Evolutionary conservation across 306 rosid species (phyloP).

Genomic region (Malus sylvestris): DNA sequence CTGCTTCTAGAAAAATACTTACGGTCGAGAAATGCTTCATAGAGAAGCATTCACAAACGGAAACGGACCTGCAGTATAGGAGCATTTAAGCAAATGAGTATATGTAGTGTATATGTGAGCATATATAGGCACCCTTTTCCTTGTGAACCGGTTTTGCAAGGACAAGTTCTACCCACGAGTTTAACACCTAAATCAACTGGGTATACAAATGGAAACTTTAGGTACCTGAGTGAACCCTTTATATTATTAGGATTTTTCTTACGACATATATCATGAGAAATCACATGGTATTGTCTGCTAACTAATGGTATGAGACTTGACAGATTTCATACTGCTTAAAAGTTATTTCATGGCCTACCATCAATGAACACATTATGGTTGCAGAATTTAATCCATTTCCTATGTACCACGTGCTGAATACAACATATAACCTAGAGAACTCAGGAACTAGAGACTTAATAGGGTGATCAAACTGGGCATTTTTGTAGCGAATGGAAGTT

Average conservation of each 20-base stretch:
- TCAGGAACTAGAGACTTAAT: background rate
- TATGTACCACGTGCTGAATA: background rate
- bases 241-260: background rate
- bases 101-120: background rate
- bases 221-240: background rate
- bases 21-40: too few species aligned
- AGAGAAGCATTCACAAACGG: too few species aligned
- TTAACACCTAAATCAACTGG: background rate
- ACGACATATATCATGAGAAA: constrained; percentile 6
- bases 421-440: background rate
- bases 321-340: background rate
- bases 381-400: background rate
- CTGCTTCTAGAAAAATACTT: too few species aligned
- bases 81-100: too few species aligned
- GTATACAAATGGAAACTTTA: background rate
- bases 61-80: too few species aligned
- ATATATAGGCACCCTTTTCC: background rate
- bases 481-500: background rate
- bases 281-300: constrained; percentile 24
- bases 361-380: background rate
- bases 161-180: background rate
- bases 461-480: background rate
- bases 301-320: background rate
- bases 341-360: constrained; percentile 1
- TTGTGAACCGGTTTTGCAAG: background rate